Conservation (phyloP, 106 monocot species). For the Dioscorea zingiberensis region DNA sequence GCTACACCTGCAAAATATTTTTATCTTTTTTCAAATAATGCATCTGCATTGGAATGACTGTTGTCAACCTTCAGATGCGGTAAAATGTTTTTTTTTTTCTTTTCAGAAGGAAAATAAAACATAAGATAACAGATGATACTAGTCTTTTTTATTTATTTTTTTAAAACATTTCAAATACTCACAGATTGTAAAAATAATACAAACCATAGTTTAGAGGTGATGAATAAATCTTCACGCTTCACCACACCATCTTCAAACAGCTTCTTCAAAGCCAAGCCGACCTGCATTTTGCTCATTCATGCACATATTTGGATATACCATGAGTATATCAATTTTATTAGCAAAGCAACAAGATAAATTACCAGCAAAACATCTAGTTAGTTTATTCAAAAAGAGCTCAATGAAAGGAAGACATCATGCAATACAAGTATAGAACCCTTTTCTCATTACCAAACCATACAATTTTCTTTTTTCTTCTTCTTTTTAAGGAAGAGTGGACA, state of each 20-base stretch:
- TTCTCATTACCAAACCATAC: no score
- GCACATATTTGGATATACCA: no score
- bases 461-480: background rate
- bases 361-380: background rate
- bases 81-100: no score
- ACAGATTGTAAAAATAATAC: background rate
- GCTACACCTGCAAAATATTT: constrained; percentile 41
- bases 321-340: no score
- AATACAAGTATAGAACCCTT: no score
- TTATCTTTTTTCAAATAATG: background rate
- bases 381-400: no score
- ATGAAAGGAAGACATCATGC: no score
- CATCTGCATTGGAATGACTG: background rate
- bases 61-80: no score
- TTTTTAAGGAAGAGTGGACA: background rate
- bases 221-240: constrained; percentile 83
- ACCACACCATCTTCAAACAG: constrained; percentile 70
- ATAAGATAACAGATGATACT: no score
- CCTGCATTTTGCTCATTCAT: constrained; percentile 11
- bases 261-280: constrained; percentile 69
- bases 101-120: no score
- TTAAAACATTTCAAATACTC: background rate
- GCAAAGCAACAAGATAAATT: background rate
- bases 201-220: constrained; percentile 89
- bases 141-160: no score